Conservation (phyloP, 331 rosid genomes). For the Malus hybrid region DNA sequence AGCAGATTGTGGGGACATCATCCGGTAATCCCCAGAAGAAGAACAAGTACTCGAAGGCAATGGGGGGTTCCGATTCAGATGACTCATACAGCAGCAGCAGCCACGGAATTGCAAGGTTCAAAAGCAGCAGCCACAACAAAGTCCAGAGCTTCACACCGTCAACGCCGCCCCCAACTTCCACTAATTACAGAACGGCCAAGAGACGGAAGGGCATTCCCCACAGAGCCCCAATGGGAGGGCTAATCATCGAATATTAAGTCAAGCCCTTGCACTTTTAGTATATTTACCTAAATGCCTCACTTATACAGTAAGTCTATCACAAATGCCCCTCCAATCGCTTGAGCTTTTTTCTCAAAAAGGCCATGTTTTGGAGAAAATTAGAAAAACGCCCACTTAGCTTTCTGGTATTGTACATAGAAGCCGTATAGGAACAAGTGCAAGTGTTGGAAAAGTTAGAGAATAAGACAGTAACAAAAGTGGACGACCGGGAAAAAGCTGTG, state of each 20-base stretch:
- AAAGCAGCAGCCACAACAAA: slow-evolving; percentile 11
- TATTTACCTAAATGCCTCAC: slow-evolving; percentile 30
- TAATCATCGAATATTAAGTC: slow-evolving; percentile 54
- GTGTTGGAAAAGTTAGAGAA: slow-evolving; percentile 24
- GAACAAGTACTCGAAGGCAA: slow-evolving; percentile 29
- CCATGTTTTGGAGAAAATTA: slow-evolving; percentile 26
- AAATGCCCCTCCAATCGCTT: slow-evolving; percentile 25
- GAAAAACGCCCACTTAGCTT: slow-evolving; percentile 6
- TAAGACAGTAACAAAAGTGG: slow-evolving; percentile 27
- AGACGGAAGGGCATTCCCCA: slow-evolving; percentile 97
- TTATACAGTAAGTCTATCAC: slow-evolving; percentile 21
- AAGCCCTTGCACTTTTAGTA: slow-evolving; percentile 11
- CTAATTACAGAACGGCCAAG: slow-evolving; percentile 68
- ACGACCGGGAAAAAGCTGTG: slow-evolving; percentile 16
- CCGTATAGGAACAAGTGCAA: slow-evolving; percentile 35
- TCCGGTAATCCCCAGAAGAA: slow-evolving; percentile 46
- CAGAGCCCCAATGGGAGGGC: slow-evolving; percentile 91
- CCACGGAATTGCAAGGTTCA: slow-evolving; percentile 39
- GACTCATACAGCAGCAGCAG: slow-evolving; percentile 79
- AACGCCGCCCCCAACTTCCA: slow-evolving; percentile 87
- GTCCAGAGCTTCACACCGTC: slow-evolving; percentile 80
- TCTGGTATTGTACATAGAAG: slow-evolving; percentile 56
- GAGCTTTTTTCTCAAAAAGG: slow-evolving; percentile 42
- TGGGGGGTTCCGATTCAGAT: slow-evolving; percentile 69
- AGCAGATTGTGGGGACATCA: slow-evolving; percentile 81